These are phyloP conservation scores for Raddia distichophylla DNA, from an alignment of 176 grass and related monocot genomes.

Conservation along the genomic window DNA sequence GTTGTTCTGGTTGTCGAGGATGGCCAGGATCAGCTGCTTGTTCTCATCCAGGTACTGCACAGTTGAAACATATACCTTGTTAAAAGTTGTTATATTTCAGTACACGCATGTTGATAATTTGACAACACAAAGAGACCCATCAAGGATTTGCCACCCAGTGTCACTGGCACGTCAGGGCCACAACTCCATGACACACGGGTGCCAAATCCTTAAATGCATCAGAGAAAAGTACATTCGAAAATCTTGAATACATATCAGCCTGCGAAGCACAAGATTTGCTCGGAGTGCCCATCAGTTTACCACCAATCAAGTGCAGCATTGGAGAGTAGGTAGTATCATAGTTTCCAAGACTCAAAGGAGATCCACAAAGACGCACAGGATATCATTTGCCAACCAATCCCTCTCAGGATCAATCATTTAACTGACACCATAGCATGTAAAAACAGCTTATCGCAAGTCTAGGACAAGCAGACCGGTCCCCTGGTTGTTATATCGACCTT, in stretches of 20 bases:
- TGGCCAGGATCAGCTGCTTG: slow-evolving; percentile 98
- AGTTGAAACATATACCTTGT: slow-evolving; percentile 36
- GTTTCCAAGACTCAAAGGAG: not conserved
- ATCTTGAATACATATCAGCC: not conserved
- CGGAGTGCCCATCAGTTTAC: slow-evolving; percentile 19
- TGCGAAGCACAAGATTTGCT: not conserved
- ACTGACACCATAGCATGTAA: slow-evolving; percentile 45
- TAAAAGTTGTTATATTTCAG: slow-evolving; percentile 7
- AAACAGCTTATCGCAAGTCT: not conserved
- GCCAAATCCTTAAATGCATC: too few relatives aligned
- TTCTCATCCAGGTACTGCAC: slow-evolving; percentile 99
- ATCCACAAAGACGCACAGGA: not conserved
- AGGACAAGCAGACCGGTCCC: slow-evolving; percentile 41
- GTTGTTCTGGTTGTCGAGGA: slow-evolving; percentile 97
- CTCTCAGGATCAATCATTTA: slow-evolving; percentile 36
- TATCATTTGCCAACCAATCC: slow-evolving; percentile 13
- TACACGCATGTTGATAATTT: not conserved
- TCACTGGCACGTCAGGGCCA: too few relatives aligned
- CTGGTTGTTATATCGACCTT: slow-evolving; percentile 36
- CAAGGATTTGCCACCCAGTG: too few relatives aligned
- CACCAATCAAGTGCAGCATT: not conserved
- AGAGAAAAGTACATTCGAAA: too few relatives aligned
- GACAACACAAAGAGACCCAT: too few relatives aligned
- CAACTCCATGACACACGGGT: too few relatives aligned
- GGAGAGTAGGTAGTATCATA: not conserved